Base-by-base conservation (phyloP, 306 rosid genomes). In the Citrullus colocynthis region DNA sequence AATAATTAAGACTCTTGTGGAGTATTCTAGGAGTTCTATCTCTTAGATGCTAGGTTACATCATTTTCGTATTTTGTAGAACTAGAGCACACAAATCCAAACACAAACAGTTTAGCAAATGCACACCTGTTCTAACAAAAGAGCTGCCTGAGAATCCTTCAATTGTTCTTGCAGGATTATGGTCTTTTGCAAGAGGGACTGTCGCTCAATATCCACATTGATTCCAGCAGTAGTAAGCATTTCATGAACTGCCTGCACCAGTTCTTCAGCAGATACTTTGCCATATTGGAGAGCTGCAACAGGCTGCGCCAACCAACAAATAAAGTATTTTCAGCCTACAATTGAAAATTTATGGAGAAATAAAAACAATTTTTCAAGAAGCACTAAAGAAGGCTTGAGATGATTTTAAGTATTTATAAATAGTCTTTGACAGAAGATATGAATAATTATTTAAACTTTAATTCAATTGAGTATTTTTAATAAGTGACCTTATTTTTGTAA, bases 171-270 rank as follows among this genome's bases (percentile, higher is more conserved):
- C 83, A 94, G 85, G 78, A 79, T 59, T 80, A 94, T 14, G 24
- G 97, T 87, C 84, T 89, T 94, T 73, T 89, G 90, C 65, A 92
- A 80, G 12, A 94, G 87, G 77, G 95, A 85, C 80, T 92, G 95
- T 82, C 91, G 91, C 85, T 94, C 98, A 71, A 79, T 87, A 75
- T 92, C 97, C 93, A 94, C 88, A 80, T 85, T 86, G 83, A 94
- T 85, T 59, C 98, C 98, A 80, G 93, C 95, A 30, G 96, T 86
- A 80, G 95, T 85, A 82, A 94, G 98, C 84, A 94, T 94, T 87
- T 94, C 98, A 80, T 92, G 83, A 70, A 94, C 97, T 54, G 98
- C 98, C 80, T 92, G 97, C 82, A 92, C 95, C 80, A 92, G 82
- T 84, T 94, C 98, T 42, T 84, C 86, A 39, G 98, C 89, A 10